Percentiles rank a stretch among this genome's conserved stretches.
phyloP scores from a whole-genome alignment of 2,329 filamentous ascomycete species.

The Pseudocercospora ulei region DNA sequence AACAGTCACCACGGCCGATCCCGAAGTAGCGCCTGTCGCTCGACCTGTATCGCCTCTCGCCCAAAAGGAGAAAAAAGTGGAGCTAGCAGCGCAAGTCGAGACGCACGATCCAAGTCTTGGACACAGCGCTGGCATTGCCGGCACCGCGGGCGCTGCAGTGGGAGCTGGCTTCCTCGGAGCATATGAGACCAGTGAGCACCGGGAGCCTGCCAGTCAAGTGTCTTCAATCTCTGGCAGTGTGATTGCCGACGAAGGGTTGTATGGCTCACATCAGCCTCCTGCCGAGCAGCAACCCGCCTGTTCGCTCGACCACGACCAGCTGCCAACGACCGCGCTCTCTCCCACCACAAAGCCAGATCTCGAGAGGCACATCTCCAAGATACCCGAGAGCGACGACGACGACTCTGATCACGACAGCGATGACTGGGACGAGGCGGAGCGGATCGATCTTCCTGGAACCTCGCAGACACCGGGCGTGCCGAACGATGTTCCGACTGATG shows the following conservation, averaged over 20 bases:
- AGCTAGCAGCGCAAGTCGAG: conserved; percentile 4
- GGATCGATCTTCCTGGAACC: conserved; percentile 2
- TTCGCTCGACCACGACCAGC: background rate
- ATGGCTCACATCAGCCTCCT: conserved; percentile 7
- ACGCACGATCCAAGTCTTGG: conserved; percentile 8
- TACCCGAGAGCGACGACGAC: conserved; percentile 25
- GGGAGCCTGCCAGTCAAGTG: background rate
- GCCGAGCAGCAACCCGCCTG: conserved; percentile 14
- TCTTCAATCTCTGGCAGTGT: conserved; percentile 4
- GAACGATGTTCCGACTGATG: conserved; percentile 11
- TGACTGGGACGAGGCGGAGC: conserved; percentile 18
- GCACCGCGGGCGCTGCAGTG: conserved; percentile 7
- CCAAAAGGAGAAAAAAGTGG: conserved; percentile 4
- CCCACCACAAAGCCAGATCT: conserved; percentile 24
- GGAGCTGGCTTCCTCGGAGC: conserved; percentile 4
- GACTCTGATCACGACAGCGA: conserved; percentile 17
- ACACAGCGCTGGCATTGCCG: conserved; percentile 7
- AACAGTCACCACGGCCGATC: conserved; percentile 1
- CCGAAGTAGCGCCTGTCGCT: background rate
- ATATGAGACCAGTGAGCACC: conserved; percentile 6
- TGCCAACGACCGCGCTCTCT: conserved; percentile 6
- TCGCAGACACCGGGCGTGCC: conserved; percentile 16
- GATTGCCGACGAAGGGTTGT: conserved; percentile 8
- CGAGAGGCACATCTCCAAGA: conserved; percentile 31
- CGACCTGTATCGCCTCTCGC: conserved; percentile 9